Evolutionary conservation across 352 stramenopile genomes (phyloP).

Genomic region (Pythium diclinum): DNA sequence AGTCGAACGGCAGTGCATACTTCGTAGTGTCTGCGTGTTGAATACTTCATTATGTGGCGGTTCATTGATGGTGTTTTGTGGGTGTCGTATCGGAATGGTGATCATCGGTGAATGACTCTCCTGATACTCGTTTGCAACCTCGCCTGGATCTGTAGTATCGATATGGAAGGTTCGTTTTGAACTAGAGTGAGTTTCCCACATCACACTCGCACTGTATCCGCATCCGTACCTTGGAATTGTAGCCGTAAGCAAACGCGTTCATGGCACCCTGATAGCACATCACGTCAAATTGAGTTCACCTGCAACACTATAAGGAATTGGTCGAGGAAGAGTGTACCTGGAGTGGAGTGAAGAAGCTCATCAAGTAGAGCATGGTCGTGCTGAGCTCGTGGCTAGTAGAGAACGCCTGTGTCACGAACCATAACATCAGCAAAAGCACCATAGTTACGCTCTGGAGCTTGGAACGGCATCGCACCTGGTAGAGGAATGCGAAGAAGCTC

Average conservation of each 20-base stretch:
- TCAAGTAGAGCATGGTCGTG: slow-evolving; percentile 51
- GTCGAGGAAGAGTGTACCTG: slow-evolving; percentile 41
- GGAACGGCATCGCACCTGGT: slow-evolving; percentile 32
- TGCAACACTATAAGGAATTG: neutral
- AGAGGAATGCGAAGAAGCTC: slow-evolving; percentile 40
- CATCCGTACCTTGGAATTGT: slow-evolving; percentile 51
- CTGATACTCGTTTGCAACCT: neutral
- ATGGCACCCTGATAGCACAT: slow-evolving; percentile 38
- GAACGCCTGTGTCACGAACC: slow-evolving; percentile 24
- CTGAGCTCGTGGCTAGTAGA: slow-evolving; percentile 44
- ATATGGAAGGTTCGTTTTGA: neutral
- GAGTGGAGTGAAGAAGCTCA: slow-evolving; percentile 65
- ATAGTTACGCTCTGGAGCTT: neutral
- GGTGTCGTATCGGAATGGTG: neutral
- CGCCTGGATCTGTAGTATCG: neutral
- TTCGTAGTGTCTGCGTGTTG: neutral
- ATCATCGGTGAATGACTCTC: neutral
- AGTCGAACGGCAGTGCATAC: neutral
- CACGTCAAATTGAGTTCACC: slow-evolving; percentile 1
- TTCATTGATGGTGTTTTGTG: neutral
- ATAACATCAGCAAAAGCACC: too few species aligned
- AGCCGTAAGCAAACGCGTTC: slow-evolving; percentile 56
- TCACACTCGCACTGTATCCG: slow-evolving; percentile 5
- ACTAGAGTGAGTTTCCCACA: neutral
- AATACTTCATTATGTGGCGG: neutral